Evolutionary conservation across 768 basidiomycete genomes (phyloP), one percentile per base, ranked within the genome.

Genomic region (Rhodocollybia butyracea): DNA sequence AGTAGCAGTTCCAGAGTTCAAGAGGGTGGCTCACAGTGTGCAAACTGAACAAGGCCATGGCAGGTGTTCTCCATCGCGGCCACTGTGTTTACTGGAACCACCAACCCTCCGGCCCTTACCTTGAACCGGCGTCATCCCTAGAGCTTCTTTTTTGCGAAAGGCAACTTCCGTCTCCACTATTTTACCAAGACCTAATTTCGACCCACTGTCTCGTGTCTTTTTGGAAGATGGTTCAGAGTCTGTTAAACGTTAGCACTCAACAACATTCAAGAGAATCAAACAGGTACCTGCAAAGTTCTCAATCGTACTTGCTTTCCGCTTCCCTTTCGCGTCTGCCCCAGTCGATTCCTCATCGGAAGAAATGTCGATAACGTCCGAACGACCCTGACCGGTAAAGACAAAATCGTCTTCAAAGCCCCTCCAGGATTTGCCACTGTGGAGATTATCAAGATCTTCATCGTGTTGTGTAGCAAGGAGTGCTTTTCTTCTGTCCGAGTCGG

Each of bases 11-110:
- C 26, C 12, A 7, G 5, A 17, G 13, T 27, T 26, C 2, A 6
- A 7, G 19, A 8, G 6, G 21, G 29, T 45, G 21, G 62, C 86
- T 69, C 63, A 88, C 87, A 89, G 65, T 5, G 87, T 89, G 57
- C 87, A 89, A 21, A 82, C 70, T 12, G 69, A 60, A 61, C 87
- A 89, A 39, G 64, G 63, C 87, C 87, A 50, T 17, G 48, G 4
- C 21, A 11, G 5, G 6, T 4, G 19, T 42, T 27, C 43, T 7
- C 43, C 17, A 29, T 22, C n/a, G n/a, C n/a, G n/a, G n/a, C n/a
- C n/a, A n/a, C n/a, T 27, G 2, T 31, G 32, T 27, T 19, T 48
- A 40, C 32, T 36, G 34, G 56, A 31, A 38, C 56, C 50, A 2
- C 65, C 69, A 45, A 73, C 58, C 2, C 58, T 65, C 22, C 64